Evolutionary conservation across 345 rosid genomes (phyloP).

Genomic region (Euphorbia lathyris): DNA sequence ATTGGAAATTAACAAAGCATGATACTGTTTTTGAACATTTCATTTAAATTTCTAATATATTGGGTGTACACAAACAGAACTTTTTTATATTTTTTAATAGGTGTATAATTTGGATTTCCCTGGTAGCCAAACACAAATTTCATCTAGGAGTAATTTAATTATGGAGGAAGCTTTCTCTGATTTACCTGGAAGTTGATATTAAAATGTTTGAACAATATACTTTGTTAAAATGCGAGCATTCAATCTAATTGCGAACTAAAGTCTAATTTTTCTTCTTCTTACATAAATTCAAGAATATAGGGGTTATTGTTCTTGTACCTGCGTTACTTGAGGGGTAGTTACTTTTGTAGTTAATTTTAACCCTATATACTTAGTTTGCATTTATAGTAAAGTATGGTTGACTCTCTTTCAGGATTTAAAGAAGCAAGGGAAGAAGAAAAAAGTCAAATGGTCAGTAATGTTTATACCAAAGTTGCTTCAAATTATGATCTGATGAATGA

Average conservation of each 20-base stretch:
- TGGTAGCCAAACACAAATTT: neutral
- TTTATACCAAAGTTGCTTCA: conserved; percentile 83
- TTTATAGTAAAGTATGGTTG: neutral
- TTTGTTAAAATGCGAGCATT: neutral
- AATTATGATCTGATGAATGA: conserved; percentile 97
- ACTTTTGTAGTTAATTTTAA: neutral
- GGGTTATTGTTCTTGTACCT: neutral
- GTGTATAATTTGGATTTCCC: neutral
- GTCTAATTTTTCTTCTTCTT: neutral
- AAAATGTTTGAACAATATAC: neutral
- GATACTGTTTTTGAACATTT: too few species aligned
- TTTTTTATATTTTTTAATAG: neutral
- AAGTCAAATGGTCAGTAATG: conserved; percentile 75
- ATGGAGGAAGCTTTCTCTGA: too few species aligned
- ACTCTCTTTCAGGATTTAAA: conserved; percentile 69
- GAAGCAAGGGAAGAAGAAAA: conserved; percentile 83
- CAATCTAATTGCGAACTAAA: neutral
- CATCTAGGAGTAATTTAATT: neutral
- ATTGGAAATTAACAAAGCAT: too few species aligned
- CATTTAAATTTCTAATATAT: too few species aligned
- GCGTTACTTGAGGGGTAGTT: neutral
- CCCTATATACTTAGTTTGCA: neutral
- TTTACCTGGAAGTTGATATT: neutral
- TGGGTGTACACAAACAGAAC: too few species aligned
- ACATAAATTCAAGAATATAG: neutral